phyloP scores from a whole-genome alignment of 495 filamentous ascomycete species.

The Tuber aestivum region DNA sequence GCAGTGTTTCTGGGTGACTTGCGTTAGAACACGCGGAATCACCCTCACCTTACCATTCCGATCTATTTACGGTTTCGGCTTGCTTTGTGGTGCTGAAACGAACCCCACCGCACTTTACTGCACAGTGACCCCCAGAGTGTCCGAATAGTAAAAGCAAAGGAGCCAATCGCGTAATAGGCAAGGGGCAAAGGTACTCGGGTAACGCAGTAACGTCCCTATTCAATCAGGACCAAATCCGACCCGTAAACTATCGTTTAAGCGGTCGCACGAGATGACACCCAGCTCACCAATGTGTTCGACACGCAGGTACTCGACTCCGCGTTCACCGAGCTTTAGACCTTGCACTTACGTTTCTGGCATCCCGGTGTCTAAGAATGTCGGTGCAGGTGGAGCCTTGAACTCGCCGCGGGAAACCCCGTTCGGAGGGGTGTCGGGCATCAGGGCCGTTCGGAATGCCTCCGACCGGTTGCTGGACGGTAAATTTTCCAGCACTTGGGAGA shows the following conservation, averaged over 20 bases:
- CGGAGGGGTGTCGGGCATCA: not conserved
- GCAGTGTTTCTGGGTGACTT: not conserved
- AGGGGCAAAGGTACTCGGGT: not conserved
- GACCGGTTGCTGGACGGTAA: not conserved
- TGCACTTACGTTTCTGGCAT: not conserved
- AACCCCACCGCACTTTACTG: not conserved
- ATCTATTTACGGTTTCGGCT: not conserved
- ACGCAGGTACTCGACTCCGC: not conserved
- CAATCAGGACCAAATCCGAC: not conserved
- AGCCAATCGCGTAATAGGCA: not conserved
- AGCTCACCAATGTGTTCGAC: not conserved
- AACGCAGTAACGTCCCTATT: not conserved
- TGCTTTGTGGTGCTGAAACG: not conserved
- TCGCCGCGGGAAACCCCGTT: not conserved
- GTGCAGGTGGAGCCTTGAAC: not conserved
- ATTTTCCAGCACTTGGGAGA: not conserved
- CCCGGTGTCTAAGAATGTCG: not conserved
- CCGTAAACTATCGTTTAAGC: not conserved
- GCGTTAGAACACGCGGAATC: not conserved
- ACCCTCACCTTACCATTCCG: not conserved
- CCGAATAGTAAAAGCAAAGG: not conserved
- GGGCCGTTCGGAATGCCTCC: not conserved
- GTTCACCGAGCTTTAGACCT: not conserved
- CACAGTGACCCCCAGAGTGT: not conserved
- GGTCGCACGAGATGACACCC: not conserved